Evolutionary conservation across 345 rosid species (phyloP).

Genomic region (Rhodamnia argentea): DNA sequence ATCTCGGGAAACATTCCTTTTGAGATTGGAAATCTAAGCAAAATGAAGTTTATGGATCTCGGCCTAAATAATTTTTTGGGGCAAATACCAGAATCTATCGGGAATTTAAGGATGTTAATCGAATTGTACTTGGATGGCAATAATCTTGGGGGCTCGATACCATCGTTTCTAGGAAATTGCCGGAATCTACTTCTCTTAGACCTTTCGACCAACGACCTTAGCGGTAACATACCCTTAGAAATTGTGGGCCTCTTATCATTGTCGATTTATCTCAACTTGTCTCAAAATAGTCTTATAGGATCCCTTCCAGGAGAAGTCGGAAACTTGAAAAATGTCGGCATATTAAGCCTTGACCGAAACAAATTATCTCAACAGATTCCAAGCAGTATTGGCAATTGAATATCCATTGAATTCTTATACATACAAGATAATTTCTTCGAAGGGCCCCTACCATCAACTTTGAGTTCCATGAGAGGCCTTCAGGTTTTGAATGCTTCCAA

Average conservation of each 20-base stretch:
- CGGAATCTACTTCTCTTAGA: not conserved
- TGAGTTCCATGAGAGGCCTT: not conserved
- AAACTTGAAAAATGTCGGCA: not conserved
- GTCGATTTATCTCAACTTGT: not conserved
- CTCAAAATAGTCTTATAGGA: not conserved
- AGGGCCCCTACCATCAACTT: accelerated
- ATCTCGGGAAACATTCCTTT: not conserved
- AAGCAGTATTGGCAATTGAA: not conserved
- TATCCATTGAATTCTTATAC: accelerated
- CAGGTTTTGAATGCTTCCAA: not conserved
- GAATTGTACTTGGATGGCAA: accelerated
- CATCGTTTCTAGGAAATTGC: not conserved
- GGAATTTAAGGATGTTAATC: not conserved
- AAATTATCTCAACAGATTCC: not conserved
- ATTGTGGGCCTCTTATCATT: not conserved
- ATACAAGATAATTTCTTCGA: not conserved
- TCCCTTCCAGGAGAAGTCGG: not conserved
- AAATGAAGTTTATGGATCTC: accelerated
- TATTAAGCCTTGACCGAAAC: accelerated
- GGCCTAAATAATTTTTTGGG: accelerated
- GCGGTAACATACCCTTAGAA: not conserved
- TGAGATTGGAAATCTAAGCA: not conserved
- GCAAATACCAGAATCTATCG: not conserved
- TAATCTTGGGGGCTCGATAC: not conserved
- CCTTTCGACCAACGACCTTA: not conserved